Evolutionary conservation across 176 grass and related monocot species (phyloP).

Genomic region (Carex cristatella): DNA sequence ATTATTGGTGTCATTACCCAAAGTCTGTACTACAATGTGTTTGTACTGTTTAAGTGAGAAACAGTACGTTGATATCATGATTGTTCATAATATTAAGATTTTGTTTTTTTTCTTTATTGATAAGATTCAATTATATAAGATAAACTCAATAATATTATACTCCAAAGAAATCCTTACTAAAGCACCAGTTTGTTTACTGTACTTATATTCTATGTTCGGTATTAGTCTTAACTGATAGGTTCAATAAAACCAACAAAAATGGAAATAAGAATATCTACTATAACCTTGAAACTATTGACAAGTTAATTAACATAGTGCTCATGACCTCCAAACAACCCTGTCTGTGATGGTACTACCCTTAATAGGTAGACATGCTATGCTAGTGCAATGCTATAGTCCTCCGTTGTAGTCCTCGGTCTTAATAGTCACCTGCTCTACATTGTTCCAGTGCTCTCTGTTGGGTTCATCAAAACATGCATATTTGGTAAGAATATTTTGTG

Average conservation of each 20-base stretch:
- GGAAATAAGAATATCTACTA: background rate
- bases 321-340: background rate
- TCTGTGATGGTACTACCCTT: background rate
- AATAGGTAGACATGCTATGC: background rate
- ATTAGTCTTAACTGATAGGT: background rate
- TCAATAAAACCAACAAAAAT: background rate
- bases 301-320: background rate
- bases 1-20: too few relatives aligned
- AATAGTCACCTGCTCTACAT: background rate
- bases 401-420: background rate
- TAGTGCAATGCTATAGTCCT: background rate
- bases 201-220: background rate
- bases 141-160: background rate
- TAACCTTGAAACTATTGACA: background rate
- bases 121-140: background rate
- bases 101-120: background rate
- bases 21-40: background rate
- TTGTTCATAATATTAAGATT: background rate
- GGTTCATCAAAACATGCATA: background rate
- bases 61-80: background rate
- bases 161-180: background rate
- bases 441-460: background rate
- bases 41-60: background rate
- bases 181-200: background rate
- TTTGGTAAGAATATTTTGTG: background rate